Evolutionary conservation across 345 rosid genomes (phyloP).

Genomic region (Zanthoxylum bungeanum): DNA sequence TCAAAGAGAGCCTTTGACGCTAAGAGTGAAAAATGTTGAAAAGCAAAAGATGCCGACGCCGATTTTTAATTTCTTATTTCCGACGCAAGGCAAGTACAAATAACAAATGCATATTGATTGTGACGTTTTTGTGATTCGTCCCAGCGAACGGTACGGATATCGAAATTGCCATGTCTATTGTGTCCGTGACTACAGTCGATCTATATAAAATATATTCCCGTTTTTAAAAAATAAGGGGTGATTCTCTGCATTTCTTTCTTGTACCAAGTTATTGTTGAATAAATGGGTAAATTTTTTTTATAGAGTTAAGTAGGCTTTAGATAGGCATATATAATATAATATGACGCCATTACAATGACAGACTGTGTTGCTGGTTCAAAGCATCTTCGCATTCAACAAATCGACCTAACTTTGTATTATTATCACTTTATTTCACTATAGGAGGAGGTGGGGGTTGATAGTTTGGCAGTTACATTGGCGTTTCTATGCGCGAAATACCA

Average conservation of each 20-base stretch:
- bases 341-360: background rate
- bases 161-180: background rate
- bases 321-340: background rate
- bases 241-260: too few relatives aligned
- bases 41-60: too few relatives aligned
- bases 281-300: too few relatives aligned
- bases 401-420: background rate
- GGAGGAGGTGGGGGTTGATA: background rate
- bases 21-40: too few relatives aligned
- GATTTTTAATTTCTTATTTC: too few relatives aligned
- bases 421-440: background rate
- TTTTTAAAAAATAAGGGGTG: too few relatives aligned
- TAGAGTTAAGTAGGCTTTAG: background rate
- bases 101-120: background rate
- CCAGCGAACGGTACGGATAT: background rate
- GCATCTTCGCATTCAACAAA: slow-evolving; percentile 8
- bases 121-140: background rate
- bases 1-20: too few relatives aligned
- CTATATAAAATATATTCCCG: too few relatives aligned
- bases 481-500: too few relatives aligned
- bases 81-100: too few relatives aligned
- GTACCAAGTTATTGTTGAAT: too few relatives aligned
- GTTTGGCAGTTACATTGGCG: background rate
- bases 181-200: background rate
- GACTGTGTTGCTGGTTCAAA: background rate